These are phyloP conservation scores for Fomitopsis palustris DNA, from an alignment of 1,284 basidiomycete genomes.

Conservation along the genomic window DNA sequence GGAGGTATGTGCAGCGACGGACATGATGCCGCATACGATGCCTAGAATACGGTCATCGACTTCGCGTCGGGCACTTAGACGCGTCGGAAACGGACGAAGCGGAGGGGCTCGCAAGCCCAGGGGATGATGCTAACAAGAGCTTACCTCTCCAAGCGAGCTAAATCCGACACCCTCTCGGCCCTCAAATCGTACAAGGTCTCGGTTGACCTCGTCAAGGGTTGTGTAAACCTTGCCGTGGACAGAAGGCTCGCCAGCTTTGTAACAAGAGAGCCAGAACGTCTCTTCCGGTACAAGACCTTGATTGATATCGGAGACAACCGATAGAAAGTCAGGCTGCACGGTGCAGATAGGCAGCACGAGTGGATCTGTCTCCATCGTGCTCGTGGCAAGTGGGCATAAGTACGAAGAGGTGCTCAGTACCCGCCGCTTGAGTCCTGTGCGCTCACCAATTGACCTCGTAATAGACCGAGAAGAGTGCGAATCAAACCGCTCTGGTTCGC, in stretches of 20 bases:
- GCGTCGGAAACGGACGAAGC: not conserved
- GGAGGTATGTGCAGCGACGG: slow-evolving; percentile 37
- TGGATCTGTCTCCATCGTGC: not conserved
- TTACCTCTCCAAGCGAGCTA: slow-evolving; percentile 28
- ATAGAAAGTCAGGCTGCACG: slow-evolving; percentile 58
- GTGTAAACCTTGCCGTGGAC: slow-evolving; percentile 58
- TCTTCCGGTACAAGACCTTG: slow-evolving; percentile 54
- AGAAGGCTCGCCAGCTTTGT: slow-evolving; percentile 48
- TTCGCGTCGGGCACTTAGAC: slow-evolving; percentile 21
- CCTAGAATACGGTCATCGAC: slow-evolving; percentile 13
- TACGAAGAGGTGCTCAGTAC: too few species aligned
- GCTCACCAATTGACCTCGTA: too few species aligned
- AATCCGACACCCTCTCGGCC: slow-evolving; percentile 39
- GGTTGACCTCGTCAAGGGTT: slow-evolving; percentile 47
- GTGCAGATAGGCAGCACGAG: slow-evolving; percentile 49
- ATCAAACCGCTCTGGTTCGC: not conserved
- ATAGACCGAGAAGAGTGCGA: not conserved
- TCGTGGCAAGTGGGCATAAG: too few species aligned
- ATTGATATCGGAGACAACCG: slow-evolving; percentile 57
- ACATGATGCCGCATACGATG: slow-evolving; percentile 28
- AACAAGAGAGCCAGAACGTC: slow-evolving; percentile 71
- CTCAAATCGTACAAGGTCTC: slow-evolving; percentile 42
- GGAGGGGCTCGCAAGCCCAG: not conserved
- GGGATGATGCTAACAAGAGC: not conserved
- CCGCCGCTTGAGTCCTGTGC: too few species aligned